phyloP scores from a whole-genome alignment of 768 basidiomycete genomes.

The Lactarius indigo region DNA sequence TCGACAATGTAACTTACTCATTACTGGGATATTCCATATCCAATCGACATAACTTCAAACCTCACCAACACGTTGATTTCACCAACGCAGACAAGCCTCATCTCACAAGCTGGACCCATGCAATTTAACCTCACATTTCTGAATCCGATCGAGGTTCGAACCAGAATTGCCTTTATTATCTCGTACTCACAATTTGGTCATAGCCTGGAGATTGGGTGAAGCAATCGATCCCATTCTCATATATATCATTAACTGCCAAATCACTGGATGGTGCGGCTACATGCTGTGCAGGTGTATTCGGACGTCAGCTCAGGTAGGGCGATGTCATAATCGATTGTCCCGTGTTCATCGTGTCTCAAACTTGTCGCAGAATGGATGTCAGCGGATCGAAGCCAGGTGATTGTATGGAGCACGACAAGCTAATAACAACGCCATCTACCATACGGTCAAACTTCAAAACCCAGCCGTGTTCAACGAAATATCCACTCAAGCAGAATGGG shows the following conservation, averaged over 20 bases:
- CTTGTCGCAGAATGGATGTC: neutral
- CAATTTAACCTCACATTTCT: neutral
- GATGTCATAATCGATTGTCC: no score
- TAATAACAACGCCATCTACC: neutral
- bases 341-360: neutral
- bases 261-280: neutral
- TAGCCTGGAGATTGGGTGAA: neutral
- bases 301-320: neutral
- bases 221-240: neutral
- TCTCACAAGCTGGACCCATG: neutral
- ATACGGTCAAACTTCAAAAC: neutral
- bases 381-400: neutral
- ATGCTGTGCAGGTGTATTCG: neutral
- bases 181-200: neutral
- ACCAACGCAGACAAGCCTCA: neutral
- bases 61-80: neutral
- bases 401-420: neutral
- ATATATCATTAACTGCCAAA: neutral
- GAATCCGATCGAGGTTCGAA: neutral
- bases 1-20: neutral
- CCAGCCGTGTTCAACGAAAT: neutral
- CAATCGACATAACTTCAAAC: neutral
- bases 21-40: neutral
- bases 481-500: neutral
- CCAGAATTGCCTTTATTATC: neutral